Evolutionary conservation across 352 stramenopile genomes (phyloP).

Genomic region (Pythium utonaiense): DNA sequence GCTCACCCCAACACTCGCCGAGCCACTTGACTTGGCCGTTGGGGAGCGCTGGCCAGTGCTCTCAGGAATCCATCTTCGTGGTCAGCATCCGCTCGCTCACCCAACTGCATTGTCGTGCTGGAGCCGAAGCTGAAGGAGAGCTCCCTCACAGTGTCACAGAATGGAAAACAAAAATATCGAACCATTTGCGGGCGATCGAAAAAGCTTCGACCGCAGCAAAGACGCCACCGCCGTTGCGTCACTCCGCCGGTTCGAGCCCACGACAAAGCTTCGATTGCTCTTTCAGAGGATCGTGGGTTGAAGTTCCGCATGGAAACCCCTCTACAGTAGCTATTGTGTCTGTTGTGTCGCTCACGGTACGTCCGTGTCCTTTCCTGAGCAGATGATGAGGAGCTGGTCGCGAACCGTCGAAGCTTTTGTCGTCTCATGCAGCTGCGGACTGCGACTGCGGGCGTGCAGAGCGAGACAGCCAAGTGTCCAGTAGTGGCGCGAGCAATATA

Average conservation of each 20-base stretch:
- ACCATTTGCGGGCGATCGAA: not conserved
- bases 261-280: slow-evolving; percentile 5
- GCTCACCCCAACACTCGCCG: no score
- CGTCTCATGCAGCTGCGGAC: not conserved
- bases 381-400: not conserved
- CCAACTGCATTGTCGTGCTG: no score
- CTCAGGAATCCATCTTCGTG: no score
- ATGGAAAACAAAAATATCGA: no score
- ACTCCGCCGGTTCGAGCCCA: not conserved
- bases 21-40: no score
- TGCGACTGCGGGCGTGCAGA: no score
- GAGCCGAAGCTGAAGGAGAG: no score
- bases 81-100: no score
- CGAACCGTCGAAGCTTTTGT: slow-evolving; percentile 1
- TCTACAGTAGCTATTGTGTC: slow-evolving; percentile 20
- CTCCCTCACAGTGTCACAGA: no score
- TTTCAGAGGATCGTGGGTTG: slow-evolving; percentile 15
- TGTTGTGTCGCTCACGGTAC: slow-evolving; percentile 9
- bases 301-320: slow-evolving; percentile 10
- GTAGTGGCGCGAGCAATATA: no score
- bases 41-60: no score
- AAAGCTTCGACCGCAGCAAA: not conserved
- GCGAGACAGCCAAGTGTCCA: no score
- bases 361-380: slow-evolving; percentile 15
- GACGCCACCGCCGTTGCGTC: slow-evolving; percentile 14